Percentiles rank a stretch among this genome's conserved stretches.
Evolutionary conservation across 495 filamentous ascomycete genomes (phyloP).

Genomic region (Podospora fimiseda): DNA sequence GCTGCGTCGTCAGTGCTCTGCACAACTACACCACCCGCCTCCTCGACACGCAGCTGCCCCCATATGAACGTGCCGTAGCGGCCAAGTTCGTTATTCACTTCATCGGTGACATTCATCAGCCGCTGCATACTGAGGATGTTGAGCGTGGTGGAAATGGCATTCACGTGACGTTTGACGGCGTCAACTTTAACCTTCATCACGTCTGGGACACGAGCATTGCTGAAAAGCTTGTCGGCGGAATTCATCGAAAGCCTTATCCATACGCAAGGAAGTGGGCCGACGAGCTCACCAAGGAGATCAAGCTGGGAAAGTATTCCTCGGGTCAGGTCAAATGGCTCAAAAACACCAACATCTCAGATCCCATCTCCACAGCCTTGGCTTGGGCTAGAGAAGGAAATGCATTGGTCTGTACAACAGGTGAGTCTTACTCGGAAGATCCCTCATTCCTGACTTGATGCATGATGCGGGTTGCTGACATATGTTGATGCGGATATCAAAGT

Average conservation of each 20-base stretch:
- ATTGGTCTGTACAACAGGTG: constrained; percentile 50
- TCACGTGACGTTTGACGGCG: constrained; percentile 46
- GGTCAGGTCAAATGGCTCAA: constrained; percentile 40
- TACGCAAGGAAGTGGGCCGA: constrained; percentile 49
- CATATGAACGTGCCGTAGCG: constrained; percentile 40
- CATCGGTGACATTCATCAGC: constrained; percentile 61
- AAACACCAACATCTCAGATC: constrained; percentile 44
- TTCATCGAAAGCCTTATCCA: constrained; percentile 31
- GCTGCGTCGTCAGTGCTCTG: constrained; percentile 58
- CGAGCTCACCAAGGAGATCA: constrained; percentile 45
- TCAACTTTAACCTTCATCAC: constrained; percentile 49
- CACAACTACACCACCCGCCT: constrained; percentile 52
- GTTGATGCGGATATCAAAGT: constrained; percentile 31
- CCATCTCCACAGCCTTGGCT: constrained; percentile 43
- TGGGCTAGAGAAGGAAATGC: constrained; percentile 60
- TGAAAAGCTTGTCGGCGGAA: constrained; percentile 51
- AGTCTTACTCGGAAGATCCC: constrained; percentile 5
- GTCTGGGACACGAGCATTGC: constrained; percentile 59
- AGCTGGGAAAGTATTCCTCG: constrained; percentile 39
- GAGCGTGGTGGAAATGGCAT: constrained; percentile 57
- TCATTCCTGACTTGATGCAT: not conserved
- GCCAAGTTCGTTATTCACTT: constrained; percentile 62
- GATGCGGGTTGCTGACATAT: not conserved
- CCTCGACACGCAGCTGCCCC: constrained; percentile 33
- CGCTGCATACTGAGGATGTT: constrained; percentile 56